Evolutionary conservation across 1,284 basidiomycete species (phyloP).

Genomic region (Leccinum fallax): DNA sequence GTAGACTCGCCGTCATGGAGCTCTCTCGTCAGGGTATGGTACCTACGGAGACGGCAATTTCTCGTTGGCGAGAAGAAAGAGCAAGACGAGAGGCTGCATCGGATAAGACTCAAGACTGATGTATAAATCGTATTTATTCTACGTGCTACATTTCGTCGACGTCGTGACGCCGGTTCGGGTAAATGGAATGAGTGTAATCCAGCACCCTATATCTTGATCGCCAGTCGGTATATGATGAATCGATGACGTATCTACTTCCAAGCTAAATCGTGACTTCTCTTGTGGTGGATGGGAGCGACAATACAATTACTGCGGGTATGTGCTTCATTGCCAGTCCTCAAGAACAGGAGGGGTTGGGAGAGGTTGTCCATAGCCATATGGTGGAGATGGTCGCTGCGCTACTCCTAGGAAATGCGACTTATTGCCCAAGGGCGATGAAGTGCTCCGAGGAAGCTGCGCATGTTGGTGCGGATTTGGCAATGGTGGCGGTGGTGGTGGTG

Average conservation of each 20-base stretch:
- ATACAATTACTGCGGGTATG: conserved; percentile 18
- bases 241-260: neutral
- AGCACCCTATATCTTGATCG: conserved; percentile 15
- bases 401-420: conserved; percentile 44
- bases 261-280: neutral
- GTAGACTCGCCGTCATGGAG: conserved; percentile 74
- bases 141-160: conserved; percentile 15
- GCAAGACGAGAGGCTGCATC: conserved; percentile 21
- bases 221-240: neutral
- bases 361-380: conserved; percentile 31
- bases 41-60: conserved; percentile 81
- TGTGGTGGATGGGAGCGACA: conserved; percentile 7
- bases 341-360: conserved; percentile 24
- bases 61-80: conserved; percentile 68
- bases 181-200: conserved; percentile 8
- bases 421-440: conserved; percentile 27
- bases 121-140: conserved; percentile 10
- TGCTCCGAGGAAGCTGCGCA: conserved; percentile 32
- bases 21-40: conserved; percentile 74
- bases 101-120: conserved; percentile 1
- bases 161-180: conserved; percentile 1
- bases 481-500: conserved; percentile 42
- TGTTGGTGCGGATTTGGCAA: conserved; percentile 30
- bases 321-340: conserved; percentile 30
- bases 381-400: conserved; percentile 44